phyloP scores from a whole-genome alignment of 140 eudicot genomes.

The Bidens hawaiensis region DNA sequence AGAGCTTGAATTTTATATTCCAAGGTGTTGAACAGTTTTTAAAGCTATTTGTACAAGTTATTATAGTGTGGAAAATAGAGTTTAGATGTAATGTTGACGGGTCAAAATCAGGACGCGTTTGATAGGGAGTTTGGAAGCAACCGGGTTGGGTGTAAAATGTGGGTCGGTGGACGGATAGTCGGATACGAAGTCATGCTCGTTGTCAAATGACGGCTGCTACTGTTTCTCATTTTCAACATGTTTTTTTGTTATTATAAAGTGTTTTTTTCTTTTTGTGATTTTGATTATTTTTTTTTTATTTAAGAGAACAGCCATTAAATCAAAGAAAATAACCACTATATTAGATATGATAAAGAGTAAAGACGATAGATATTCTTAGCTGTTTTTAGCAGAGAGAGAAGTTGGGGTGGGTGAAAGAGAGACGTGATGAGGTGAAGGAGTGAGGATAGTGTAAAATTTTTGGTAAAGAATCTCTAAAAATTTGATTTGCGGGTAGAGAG shows the following conservation, averaged over 20 bases:
- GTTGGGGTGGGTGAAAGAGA: too few species aligned
- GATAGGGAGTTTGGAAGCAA: constrained; percentile 17
- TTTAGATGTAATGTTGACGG: background rate
- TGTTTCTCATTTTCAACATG: constrained; percentile 22
- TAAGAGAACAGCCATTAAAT: background rate
- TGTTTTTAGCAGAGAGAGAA: too few species aligned
- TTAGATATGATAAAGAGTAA: too few species aligned
- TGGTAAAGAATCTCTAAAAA: too few species aligned
- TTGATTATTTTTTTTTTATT: too few species aligned
- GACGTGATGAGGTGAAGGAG: too few species aligned
- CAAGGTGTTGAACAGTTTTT: background rate
- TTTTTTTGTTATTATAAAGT: too few species aligned
- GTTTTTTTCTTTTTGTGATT: too few species aligned
- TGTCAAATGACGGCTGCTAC: constrained; percentile 6
- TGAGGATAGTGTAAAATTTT: too few species aligned
- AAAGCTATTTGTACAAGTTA: constrained; percentile 3
- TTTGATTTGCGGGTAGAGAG: too few species aligned
- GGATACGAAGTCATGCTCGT: constrained; percentile 7
- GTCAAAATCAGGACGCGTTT: constrained; percentile 23
- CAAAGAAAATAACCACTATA: background rate
- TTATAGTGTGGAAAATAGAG: constrained; percentile 12
- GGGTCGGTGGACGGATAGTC: constrained; percentile 10
- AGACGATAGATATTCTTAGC: too few species aligned
- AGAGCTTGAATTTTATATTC: background rate
- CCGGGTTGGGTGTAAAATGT: constrained; percentile 11